Conservation (phyloP, 2,329 filamentous ascomycete species). For the Fulvia fulva region DNA sequence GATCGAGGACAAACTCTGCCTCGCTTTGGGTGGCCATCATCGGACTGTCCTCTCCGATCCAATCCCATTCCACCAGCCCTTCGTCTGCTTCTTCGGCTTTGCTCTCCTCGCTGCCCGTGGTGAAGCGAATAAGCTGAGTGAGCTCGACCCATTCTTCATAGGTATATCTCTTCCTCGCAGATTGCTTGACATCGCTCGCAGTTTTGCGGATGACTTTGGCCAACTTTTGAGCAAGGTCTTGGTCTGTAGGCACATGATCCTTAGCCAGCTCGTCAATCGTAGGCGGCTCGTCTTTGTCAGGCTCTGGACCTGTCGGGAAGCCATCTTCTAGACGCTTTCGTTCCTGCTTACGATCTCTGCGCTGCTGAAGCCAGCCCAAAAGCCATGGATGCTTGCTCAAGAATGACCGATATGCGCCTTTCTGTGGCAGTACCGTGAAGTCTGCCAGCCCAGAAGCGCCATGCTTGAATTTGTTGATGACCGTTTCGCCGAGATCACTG, state of each 20-base stretch:
- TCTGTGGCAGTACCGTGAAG: constrained; percentile 62
- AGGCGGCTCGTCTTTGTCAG: constrained; percentile 16
- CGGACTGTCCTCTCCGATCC: constrained; percentile 66
- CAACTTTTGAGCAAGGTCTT: constrained; percentile 57
- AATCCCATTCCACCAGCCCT: constrained; percentile 64
- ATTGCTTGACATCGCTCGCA: constrained; percentile 57
- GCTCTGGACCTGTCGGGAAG: constrained; percentile 42
- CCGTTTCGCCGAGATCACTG: constrained; percentile 76
- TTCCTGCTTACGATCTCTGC: constrained; percentile 26
- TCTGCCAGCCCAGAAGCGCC: constrained; percentile 59
- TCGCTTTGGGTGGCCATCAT: constrained; percentile 61
- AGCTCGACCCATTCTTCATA: constrained; percentile 89
- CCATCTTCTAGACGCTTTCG: constrained; percentile 44
- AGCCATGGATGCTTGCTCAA: constrained; percentile 48
- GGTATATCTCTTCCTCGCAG: constrained; percentile 61
- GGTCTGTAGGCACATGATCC: constrained; percentile 49
- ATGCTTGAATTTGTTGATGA: constrained; percentile 64
- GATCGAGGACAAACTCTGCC: constrained; percentile 63
- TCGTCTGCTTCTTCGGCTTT: constrained; percentile 52
- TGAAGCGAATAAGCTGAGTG: constrained; percentile 66
- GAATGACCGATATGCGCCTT: constrained; percentile 52
- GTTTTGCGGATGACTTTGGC: constrained; percentile 67
- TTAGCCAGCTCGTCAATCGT: constrained; percentile 45
- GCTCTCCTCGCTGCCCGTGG: constrained; percentile 33
- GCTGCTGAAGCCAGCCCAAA: constrained; percentile 35